Conservation (phyloP, 108 stramenopile species). For the Nitzschia putrida region DNA sequence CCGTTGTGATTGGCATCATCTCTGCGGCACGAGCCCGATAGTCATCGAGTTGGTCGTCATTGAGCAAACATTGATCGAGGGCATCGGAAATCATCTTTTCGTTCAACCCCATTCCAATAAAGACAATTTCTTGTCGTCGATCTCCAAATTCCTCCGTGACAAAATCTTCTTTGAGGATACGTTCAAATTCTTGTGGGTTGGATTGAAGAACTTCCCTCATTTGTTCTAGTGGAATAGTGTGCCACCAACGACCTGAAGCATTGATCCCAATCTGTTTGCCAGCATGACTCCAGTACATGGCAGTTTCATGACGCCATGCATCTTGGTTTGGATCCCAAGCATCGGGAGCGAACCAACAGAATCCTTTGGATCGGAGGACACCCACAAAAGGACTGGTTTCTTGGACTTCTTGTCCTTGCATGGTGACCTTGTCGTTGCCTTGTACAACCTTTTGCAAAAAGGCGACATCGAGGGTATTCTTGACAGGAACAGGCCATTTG, state of each 20-base stretch:
- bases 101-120: constrained; percentile 75
- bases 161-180: constrained; percentile 83
- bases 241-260: constrained; percentile 95
- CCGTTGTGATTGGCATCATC: constrained; percentile 39
- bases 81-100: constrained; percentile 65
- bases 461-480: constrained; percentile 70
- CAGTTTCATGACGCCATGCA: constrained; percentile 89
- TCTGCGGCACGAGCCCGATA: constrained; percentile 66
- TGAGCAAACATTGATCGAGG: constrained; percentile 74
- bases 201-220: constrained; percentile 67
- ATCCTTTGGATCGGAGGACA: constrained; percentile 92
- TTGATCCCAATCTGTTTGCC: constrained; percentile 89
- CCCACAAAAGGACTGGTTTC: constrained; percentile 59
- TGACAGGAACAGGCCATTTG: constrained; percentile 87
- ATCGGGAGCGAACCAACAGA: constrained; percentile 93
- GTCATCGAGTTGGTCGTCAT: constrained; percentile 63
- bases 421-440: constrained; percentile 24
- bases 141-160: constrained; percentile 88
- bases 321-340: constrained; percentile 68
- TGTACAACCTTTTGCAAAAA: constrained; percentile 36
- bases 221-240: constrained; percentile 54
- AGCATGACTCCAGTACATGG: constrained; percentile 95
- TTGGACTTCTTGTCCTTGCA: constrained; percentile 9
- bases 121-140: constrained; percentile 91
- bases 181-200: constrained; percentile 69